These are phyloP conservation scores for Tuber borchii DNA, from an alignment of 495 filamentous ascomycete species.

Conservation along the genomic window DNA sequence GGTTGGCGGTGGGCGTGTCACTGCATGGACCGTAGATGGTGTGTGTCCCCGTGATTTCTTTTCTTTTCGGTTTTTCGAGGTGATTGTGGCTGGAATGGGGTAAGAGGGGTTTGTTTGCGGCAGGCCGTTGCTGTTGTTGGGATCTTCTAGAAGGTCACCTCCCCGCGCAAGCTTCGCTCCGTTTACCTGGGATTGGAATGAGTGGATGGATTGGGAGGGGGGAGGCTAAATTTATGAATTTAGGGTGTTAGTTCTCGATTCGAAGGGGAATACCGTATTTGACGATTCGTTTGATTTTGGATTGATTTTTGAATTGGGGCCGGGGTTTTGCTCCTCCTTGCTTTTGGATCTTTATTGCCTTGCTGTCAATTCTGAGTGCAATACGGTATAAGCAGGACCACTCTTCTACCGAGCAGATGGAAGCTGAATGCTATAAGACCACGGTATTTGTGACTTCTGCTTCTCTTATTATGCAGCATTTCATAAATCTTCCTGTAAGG, in stretches of 20 bases:
- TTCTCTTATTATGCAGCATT: too few relatives aligned
- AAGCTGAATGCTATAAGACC: too few relatives aligned
- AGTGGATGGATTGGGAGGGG: background rate
- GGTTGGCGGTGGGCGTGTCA: background rate
- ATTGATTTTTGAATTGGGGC: background rate
- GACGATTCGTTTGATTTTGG: background rate
- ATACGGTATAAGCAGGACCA: background rate
- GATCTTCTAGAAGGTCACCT: slow-evolving; percentile 5
- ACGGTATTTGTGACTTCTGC: too few relatives aligned
- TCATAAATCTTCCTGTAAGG: too few relatives aligned
- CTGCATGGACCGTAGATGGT: background rate
- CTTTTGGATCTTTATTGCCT: background rate
- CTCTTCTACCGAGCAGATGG: too few relatives aligned
- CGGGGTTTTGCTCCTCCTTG: background rate
- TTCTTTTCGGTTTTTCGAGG: background rate
- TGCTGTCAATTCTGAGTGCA: background rate
- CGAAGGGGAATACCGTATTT: background rate
- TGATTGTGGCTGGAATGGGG: background rate
- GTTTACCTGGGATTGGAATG: slow-evolving; percentile 1
- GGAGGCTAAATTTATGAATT: background rate
- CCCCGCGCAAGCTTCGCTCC: background rate
- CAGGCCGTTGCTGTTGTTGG: background rate
- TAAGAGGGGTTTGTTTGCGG: background rate
- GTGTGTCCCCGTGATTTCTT: slow-evolving; percentile 1
- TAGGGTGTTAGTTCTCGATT: background rate